Conservation (phyloP, 108 stramenopile species). For the Hondaea fermentalgiana region DNA sequence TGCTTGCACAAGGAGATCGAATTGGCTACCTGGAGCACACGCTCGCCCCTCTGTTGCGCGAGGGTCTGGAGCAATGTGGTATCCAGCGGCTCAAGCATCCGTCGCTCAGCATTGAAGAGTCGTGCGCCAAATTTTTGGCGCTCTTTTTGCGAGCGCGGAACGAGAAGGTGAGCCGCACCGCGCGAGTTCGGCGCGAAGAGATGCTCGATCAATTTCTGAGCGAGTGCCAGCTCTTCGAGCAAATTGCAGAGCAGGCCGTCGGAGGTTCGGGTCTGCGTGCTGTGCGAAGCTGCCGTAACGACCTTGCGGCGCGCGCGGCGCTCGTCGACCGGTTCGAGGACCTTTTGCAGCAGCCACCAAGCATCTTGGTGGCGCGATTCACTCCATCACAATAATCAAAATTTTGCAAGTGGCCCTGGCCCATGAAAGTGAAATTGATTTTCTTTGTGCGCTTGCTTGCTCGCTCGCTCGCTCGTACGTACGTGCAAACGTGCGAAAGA, state of each 20-base stretch:
- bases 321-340: neutral
- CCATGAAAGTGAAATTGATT: no score
- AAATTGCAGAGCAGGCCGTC: neutral
- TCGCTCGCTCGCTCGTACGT: no score
- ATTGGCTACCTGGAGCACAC: conserved; percentile 2
- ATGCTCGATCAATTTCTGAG: neutral
- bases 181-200: neutral
- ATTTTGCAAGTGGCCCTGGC: neutral
- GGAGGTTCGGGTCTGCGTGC: neutral
- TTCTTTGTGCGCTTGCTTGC: no score
- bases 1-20: neutral
- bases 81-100: conserved; percentile 4
- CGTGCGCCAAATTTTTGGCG: conserved; percentile 4
- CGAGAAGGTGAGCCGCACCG: neutral
- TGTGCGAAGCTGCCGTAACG: neutral
- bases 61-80: neutral
- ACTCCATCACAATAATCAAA: neutral
- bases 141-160: neutral
- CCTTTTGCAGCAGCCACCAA: neutral
- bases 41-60: neutral
- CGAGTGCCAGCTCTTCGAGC: neutral
- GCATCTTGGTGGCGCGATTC: neutral
- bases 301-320: neutral
- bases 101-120: neutral
- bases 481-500: no score